Evolutionary conservation across 2,329 filamentous ascomycete genomes (phyloP), one percentile per base, ranked within the genome.

Genomic region (Ascochyta lentis): DNA sequence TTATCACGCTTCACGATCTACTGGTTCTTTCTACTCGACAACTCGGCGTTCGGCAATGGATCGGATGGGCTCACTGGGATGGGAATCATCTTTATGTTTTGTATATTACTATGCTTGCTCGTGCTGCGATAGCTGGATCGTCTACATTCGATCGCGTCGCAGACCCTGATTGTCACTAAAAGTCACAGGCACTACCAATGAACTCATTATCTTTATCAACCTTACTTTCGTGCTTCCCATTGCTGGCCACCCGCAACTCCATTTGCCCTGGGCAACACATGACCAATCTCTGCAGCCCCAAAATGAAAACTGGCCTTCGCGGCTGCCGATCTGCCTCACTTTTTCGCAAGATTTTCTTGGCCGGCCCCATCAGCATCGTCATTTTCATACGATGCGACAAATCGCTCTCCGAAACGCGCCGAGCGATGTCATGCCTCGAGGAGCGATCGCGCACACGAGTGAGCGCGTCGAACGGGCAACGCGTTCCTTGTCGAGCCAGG

Each of bases 91-190:
- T 53, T 59, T 61, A 67, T 70, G 69, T 72, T 69, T 64, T 67
- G 58, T 74, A 72, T 55, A 68, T 68, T 63, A 64, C 53, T 62
- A 60, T 53, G 48, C 54, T 46, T 67, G 63, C 57, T 64, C 58
- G 69, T 61, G 60, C 64, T 67, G 67, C 66, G 70, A 70, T 63
- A 60, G 69, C 70, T 73, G 68, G 71, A 74, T 74, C 71, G 64
- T 54, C 63, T 55, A 57, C 55, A 29, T 55, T 55, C 61, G 71
- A 70, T 75, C 71, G 67, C 67, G 63, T 68, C 67, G 67, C 64
- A 50, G 60, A 52, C 63, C 12, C 62, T 61, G 35, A 48, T 46
- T 51, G 53, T 37, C 53, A 56, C 47, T 56, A 51, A 56, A 56
- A 56, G 53, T 48, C 33, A 43, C 33, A 56, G 53, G 47, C 53